These are phyloP conservation scores for Hypsizygus marmoreus DNA, from an alignment of 768 basidiomycete genomes.

Conservation along the genomic window DNA sequence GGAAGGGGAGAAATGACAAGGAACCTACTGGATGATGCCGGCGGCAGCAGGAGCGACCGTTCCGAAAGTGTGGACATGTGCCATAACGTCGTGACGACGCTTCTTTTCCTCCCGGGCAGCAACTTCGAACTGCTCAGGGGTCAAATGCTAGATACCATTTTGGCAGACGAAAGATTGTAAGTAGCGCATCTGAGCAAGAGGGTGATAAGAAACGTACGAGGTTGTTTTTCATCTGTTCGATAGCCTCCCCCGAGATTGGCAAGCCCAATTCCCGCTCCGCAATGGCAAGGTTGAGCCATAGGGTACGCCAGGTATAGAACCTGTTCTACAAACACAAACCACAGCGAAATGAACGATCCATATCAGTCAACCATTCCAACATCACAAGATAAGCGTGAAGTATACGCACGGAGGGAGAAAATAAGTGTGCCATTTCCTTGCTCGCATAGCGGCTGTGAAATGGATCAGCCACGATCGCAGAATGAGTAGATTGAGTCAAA, in stretches of 20 bases:
- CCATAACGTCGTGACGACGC: conserved; percentile 98
- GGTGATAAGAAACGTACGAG: conserved; percentile 53
- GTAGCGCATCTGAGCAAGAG: neutral
- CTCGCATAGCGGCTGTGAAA: conserved; percentile 90
- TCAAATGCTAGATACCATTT: conserved; percentile 59
- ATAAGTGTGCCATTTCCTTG: conserved; percentile 97
- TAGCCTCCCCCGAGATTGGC: conserved; percentile 85
- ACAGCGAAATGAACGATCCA: conserved; percentile 1
- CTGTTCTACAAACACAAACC: conserved; percentile 62
- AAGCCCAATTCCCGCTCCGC: conserved; percentile 96
- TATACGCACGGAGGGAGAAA: conserved; percentile 82
- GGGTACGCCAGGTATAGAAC: conserved; percentile 90
- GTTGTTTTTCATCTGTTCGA: conserved; percentile 93
- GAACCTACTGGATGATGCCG: conserved; percentile 87
- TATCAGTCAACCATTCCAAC: neutral
- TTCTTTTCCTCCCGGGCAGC: conserved; percentile 97
- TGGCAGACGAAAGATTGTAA: conserved; percentile 9
- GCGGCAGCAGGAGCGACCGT: conserved; percentile 91
- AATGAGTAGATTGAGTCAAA: conserved; percentile 25
- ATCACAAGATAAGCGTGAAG: conserved; percentile 2
- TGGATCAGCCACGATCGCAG: conserved; percentile 8
- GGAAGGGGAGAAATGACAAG: neutral
- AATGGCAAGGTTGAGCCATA: conserved; percentile 96
- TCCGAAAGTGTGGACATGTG: conserved; percentile 98
- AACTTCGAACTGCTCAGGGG: conserved; percentile 86